Conservation (phyloP, 208 protist species). For the Leishmania mexicana region DNA sequence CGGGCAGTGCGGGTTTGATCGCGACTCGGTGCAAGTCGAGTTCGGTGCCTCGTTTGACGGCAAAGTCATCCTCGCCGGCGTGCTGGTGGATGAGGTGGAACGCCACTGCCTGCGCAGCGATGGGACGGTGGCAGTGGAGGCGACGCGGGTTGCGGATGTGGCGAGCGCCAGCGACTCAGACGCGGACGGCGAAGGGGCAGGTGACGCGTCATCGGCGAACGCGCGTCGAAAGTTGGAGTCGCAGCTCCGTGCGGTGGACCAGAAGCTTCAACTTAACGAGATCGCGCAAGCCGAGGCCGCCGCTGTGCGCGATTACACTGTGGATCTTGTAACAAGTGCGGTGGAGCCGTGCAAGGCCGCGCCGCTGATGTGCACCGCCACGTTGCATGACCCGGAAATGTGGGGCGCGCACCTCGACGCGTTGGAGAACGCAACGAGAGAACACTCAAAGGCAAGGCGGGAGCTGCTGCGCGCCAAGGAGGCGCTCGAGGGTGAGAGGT, state of each 20-base stretch:
- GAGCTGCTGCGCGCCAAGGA: constrained; percentile 17
- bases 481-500: constrained; percentile 11
- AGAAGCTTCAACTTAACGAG: constrained; percentile 22
- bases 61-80: constrained; percentile 22
- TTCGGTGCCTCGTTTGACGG: constrained; percentile 26
- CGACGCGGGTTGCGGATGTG: constrained; percentile 9
- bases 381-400: constrained; percentile 18
- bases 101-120: constrained; percentile 23
- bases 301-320: constrained; percentile 14
- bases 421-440: constrained; percentile 12
- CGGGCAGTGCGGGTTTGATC: constrained; percentile 15
- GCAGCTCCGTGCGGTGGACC: constrained; percentile 17
- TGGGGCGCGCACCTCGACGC: constrained; percentile 27
- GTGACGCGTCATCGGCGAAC: constrained; percentile 6
- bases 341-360: constrained; percentile 8
- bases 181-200: constrained; percentile 2
- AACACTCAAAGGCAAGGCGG: constrained; percentile 4
- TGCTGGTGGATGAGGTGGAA: constrained; percentile 28
- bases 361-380: constrained; percentile 2
- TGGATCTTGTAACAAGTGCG: constrained; percentile 6
- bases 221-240: constrained; percentile 19
- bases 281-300: constrained; percentile 21
- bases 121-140: constrained; percentile 26
- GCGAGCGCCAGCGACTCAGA: constrained; percentile 26
- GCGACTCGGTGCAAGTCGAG: constrained; percentile 33